Base-by-base conservation (phyloP, 768 basidiomycete genomes). In the Kwoniella shandongensis region DNA sequence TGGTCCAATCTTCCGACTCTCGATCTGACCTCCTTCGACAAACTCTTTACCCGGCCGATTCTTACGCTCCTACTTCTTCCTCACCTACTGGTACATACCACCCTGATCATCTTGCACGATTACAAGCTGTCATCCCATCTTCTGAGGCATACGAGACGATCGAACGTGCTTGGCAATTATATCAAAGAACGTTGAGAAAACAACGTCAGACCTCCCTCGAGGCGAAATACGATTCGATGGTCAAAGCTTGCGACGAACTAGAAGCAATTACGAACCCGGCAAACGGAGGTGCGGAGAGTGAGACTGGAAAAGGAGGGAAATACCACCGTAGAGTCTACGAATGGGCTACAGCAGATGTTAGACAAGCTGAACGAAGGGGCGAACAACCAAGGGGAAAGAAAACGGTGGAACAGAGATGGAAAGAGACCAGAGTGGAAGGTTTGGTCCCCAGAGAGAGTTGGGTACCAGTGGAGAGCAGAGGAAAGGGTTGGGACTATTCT, bases 121-220 rank as follows among this genome's bases (percentile, higher is more conserved):
- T 97, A 15, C 85, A 88, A 63, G 82, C 82, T 51, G 89, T 89
- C n/a, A 87, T 96, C 49, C 89, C 90, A 12, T 89, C 89, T 2
- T 83, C 81, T 4, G 91, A 94, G 75, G 91, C 89, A 0, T 90
- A 96, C 78, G 83, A 91, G 61, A 96, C 91, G 1, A 91, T 96
- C 51, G 87, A 90, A 63, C 84, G 92, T 29, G 92, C 92, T 3
- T 97, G 88, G 88, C 79, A 86, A 49, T 81, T 97, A 11, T 85
- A 90, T 78, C 81, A 83, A 63, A 83, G 92, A 27, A 86, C 88
- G 69, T 58, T 85, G 36, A 84, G 92, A 39, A 84, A 87, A 69
- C 79, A 81, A 60, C 81, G 88, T 42, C 82, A 85, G 26, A 83
- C 80, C 32, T 88, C 90, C 69, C 73, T 89, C 60, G 79, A 80